A percentile compares a stretch with the other conserved stretches of the same genome.
These are phyloP conservation scores for Triticum turgidum DNA, from an alignment of 176 grass and related monocot species.

Conservation along the genomic window DNA sequence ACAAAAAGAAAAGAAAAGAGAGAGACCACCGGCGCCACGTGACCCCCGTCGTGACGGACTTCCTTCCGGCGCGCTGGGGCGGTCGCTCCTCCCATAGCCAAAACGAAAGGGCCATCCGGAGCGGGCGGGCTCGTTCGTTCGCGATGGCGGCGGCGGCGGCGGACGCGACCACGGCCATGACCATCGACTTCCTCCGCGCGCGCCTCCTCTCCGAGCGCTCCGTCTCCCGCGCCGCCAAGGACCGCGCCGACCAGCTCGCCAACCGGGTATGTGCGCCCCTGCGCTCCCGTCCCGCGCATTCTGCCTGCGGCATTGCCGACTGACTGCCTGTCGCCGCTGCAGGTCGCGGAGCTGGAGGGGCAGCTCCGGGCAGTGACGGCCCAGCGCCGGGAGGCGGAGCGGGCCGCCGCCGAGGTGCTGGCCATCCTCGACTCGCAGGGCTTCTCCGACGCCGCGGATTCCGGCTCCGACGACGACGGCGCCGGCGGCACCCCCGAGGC, in stretches of 20 bases:
- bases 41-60: not conserved
- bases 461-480: slow-evolving; percentile 48
- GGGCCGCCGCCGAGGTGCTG: slow-evolving; percentile 55
- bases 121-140: not conserved
- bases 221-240: slow-evolving; percentile 82
- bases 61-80: not conserved
- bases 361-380: slow-evolving; percentile 39
- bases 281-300: not conserved
- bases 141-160: slow-evolving; percentile 41
- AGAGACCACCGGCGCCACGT: slow-evolving; percentile 11
- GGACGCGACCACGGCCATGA: slow-evolving; percentile 70
- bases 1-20: not conserved
- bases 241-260: slow-evolving; percentile 77
- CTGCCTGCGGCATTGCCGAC: not conserved
- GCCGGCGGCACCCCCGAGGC: slow-evolving; percentile 14
- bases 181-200: slow-evolving; percentile 95
- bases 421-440: slow-evolving; percentile 68
- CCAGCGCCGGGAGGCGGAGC: slow-evolving; percentile 70
- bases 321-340: not conserved
- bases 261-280: slow-evolving; percentile 38
- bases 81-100: not conserved
- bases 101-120: not conserved
- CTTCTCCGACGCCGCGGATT: slow-evolving; percentile 51
- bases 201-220: slow-evolving; percentile 92
- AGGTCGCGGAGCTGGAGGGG: slow-evolving; percentile 53